Evolutionary conservation across 1,284 basidiomycete genomes (phyloP), one percentile per base, ranked within the genome.

Genomic region (Pisolithus thermaeus): DNA sequence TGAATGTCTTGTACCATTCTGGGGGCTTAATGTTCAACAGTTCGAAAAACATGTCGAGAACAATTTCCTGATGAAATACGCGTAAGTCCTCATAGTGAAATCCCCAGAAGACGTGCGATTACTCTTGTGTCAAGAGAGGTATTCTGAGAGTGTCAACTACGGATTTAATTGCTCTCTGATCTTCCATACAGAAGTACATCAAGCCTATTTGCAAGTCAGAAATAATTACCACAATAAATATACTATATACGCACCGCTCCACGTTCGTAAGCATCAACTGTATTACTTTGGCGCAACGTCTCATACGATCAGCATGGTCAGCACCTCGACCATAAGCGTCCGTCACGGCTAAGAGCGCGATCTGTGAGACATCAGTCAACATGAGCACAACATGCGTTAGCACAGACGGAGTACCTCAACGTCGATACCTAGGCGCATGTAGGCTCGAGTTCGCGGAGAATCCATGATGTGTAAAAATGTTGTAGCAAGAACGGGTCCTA

Each of bases 21-120:
- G 92, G 87, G 2, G 88, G 80, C 65, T 90, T 90, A 67, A 97
- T 94, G 52, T 92, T 90, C 49, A 99, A 76, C n/a, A 96, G 76
- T 57, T 92, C 87, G 64, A 96, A 96, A 61, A 99, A 90, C 79
- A 97, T 87, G 61, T 97, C 91, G 32, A 99, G 74, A 30, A 98
- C 77, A 23, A 93, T 81, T 72, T 96, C 92, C 92, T 96, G 63
- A 3, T 12, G 38, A 14, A 6, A 47, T 28, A 23, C 30, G 18
- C 18, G 12, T 58, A 43, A 69, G 56, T 38, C 44, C 44, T 8
- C 41, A 25, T 4, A 14, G 37, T 16, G 43, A 43, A 36, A 35
- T 3, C 20, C 45, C 14, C 11, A 28, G 6, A 46, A 36, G 53
- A 51, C 32, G 12, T 42, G 37, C 46, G 28, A 79, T 58, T 65